Evolutionary conservation across 768 basidiomycete species (phyloP), one percentile per base, ranked within the genome.

Genomic region (Crepidotus variabilis): DNA sequence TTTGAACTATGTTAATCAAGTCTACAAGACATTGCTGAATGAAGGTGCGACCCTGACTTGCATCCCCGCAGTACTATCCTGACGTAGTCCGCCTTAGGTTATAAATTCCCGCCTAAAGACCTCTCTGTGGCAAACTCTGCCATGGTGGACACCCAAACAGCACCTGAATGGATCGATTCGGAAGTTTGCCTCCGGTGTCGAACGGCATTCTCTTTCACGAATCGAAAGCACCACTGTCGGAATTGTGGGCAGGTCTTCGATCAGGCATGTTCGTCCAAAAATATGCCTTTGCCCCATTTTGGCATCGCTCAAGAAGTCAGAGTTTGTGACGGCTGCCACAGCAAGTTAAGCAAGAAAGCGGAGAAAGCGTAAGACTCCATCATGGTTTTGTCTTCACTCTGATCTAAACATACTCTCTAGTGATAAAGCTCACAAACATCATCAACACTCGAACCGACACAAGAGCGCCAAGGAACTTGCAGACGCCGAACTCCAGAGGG

Each of bases 161-260:
- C 97, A 0, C 97, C 97, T 1, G 92, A 96, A 67, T 99, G 97
- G 97, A 89, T 93, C 46, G 96, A 98, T 68, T 94, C 94, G 0
- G 93, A 97, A 47, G 84, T 94, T 14, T 99, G 97, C 69, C 83
- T 96, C 56, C 85, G 94, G 18, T 99, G 97, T 70, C 84, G 97
- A 16, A 87, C 90, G 0, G 69, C 92, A 0, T 99, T 99, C 71
- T 84, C 87, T 0, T 94, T 98, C 68, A 97, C 94, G 28, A 98
- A 98, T 68, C 83, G 97, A 51, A 98, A 98, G 68, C 97, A 99
- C 65, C 97, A 99, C 66, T 99, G 97, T 68, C 85, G 97, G 13
- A 98, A 98, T 69, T 99, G 97, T 72, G 97, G 97, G 7, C 87
- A 89, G 67, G 94, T 98, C 13, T 98, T 97, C 66, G 96, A 98